Base-by-base conservation (phyloP, 768 basidiomycete species). In the Mrakia hoshinonis region DNA sequence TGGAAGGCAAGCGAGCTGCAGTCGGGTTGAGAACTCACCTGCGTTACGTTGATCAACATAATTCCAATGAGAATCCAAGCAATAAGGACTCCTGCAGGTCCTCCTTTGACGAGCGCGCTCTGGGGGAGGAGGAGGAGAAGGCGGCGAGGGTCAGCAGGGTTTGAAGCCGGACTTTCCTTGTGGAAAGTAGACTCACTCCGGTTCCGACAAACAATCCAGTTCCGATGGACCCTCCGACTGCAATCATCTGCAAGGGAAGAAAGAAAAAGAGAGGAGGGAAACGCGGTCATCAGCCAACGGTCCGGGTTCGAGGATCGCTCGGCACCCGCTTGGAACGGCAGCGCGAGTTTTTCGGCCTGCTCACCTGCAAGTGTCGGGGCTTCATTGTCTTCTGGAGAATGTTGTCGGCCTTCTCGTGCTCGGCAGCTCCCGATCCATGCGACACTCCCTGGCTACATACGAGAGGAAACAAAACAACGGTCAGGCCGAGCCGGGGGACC, bases 41-140 rank as follows among this genome's bases (percentile, higher is more conserved):
- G 70, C 26, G 70, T 72, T 20, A 72, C 64, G 48, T 60, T 60
- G 65, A 72, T 67, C 31, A 72, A 62, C 70, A 72, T 72, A 4
- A 55, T 34, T 61, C 70, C 65, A 34, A 72, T 67, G 20, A 72
- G 47, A 26, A 51, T 51, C 70, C 70, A 72, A 5, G 70, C 70
- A 12, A 72, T 54, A 15, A 72, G 60, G 18, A 72, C 34, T 49
- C 70, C 70, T 10, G 55, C 70, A 11, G 70, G 70, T 29, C 70
- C 70, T 18, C 70, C 70, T n/a, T 61, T 67, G 29, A 43, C 38
- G 3, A 72, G 63, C 10, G 70, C n/a, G n/a, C n/a, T n/a, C 70
- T 9, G 43, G 47, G 0, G n/a, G n/a, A n/a, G n/a, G n/a, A n/a
- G n/a, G n/a, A n/a, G n/a, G n/a, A n/a, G n/a, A n/a, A n/a, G n/a